Evolutionary conservation across 2,329 filamentous ascomycete species (phyloP), one percentile per base, ranked within the genome.

Genomic region (Paracoccidioides brasiliensis): DNA sequence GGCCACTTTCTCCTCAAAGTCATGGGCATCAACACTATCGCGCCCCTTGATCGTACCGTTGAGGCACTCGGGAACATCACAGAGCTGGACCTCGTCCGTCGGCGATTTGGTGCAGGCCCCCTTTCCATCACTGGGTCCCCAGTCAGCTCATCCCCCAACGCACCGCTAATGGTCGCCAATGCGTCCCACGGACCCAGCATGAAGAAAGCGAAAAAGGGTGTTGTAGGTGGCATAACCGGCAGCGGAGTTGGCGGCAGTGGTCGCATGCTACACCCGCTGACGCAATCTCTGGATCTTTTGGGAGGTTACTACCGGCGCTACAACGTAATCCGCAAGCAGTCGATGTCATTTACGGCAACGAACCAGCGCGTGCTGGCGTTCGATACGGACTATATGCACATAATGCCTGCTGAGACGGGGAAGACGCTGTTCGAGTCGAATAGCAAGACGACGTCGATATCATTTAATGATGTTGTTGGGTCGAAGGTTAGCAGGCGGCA

Each of bases 321-420:
- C 67, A 76, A 79, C 54, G 82, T 85, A 15, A 76, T 79, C 33
- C 79, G 82, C 62, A 83, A 84, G 65, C 81, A 84, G 62, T 79
- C 81, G 33, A 81, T 84, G 72, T 81, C 79, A 2, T 84, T 85
- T 60, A 78, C 81, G 0, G 77, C 79, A 5, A 79, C 78, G 4
- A 80, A 80, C 51, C 78, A 80, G 22, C 76, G 80, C 43, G 79
- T 82, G 10, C 69, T 85, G 28, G 78, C 81, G 6, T 79, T 85
- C 52, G 82, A 84, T 60, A 80, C 79, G 53, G 82, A 85, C 61
- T 83, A 82, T 64, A 78, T 85, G 68, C 81, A 84, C 64, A 81
- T 84, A 59, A 79, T 84, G 72, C 81, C 82, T 5, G 69, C 68
- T 3, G 74, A 76, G 43, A 72, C 73, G 3, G 77, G 76, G n/a